Evolutionary conservation across 441 rosid genomes (phyloP), one percentile per base, ranked within the genome.

Genomic region (Mallotus japonicus): DNA sequence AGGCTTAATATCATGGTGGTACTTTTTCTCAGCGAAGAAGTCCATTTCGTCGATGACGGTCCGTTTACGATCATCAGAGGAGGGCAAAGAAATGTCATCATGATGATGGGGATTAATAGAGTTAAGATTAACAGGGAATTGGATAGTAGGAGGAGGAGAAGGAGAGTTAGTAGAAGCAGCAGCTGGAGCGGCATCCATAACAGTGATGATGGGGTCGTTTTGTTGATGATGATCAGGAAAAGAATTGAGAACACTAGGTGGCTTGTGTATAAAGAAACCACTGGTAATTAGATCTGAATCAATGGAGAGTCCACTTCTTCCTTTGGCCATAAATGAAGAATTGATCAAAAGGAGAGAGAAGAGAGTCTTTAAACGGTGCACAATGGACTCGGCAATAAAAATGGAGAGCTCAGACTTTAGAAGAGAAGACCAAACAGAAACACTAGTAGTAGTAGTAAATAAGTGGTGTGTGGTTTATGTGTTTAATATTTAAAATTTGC

Each of bases 341-440:
- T 20, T 60, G 67, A 68, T 16, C 34, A 59, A 53, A 46, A 66
- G 22, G 65, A 58, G 78, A 58, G 66, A 67, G 75, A 74, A 69
- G 67, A 70, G 58, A 75, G 69, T 68, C 74, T 49, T 15, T 87
- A 70, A 63, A 69, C 82, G 80, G 68, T 81, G 83, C 76, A 88
- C 89, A 83, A 77, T 79, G 81, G 90, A 88, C 89, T 83, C 89
- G 92, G 92, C 92, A 79, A 82, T 75, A 80, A 82, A 84, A 77
- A 85, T 76, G 73, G 78, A 83, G 6, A 55, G 37, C 46, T 46
- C 62, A 79, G 82, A 80, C 85, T 76, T 74, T 24, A 75, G 69
- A 79, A 81, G 82, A 83, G 82, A 82, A 73, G 86, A 83, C 86
- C 89, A 67, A 75, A 75, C 49, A 61, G 57, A 37, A 69, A 60